Base-by-base conservation (phyloP, 1,284 basidiomycete species). In the Stereum hirsutum region DNA sequence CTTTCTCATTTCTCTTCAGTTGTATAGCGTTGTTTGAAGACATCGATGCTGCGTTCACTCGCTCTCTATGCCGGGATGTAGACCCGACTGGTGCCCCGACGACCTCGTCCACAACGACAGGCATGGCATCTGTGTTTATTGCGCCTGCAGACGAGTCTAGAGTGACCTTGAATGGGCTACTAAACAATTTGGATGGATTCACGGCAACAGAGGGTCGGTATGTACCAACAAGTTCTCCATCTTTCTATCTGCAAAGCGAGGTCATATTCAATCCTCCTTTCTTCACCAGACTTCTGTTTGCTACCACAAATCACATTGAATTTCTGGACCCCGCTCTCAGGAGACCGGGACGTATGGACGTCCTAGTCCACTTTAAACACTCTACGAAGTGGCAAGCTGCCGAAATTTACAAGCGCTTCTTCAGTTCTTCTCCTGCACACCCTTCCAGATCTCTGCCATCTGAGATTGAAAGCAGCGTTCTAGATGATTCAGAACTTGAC, bases 391-490 rank as follows among this genome's bases (percentile, higher is more conserved):
- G 80, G 78, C 88, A 91, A 57, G 88, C 87, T 21, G 85, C 89
- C 61, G 86, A 84, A 42, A 87, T 89, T 57, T 92, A 89, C 77
- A 87, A 89, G 59, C 88, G 86, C 60, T 92, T 91, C 75, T 91
- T 90, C 78, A 87, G 87, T 1, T 78, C 60, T 58, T 50, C 20
- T 49, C 56, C 33, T 41, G 49, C 39, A 46, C 58, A 1, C 46
- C 59, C 19, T n/a, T n/a, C n/a, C n/a, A 73, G 61, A 82, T 84
- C 54, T 54, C 84, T 24, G 78, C 84, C 24, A 62, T 75, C 15
- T 70, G 78, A n/a, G 81, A 78, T 61, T 75, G 76, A 57, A 85
- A 81, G 62, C 56, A 61, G 31, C 61, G 64, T 31, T 61, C 67
- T 89, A 31, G 74, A 75, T 53, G 83, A 86, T 53, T 74, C 72